Conservation (phyloP, 2,329 filamentous ascomycete species). For the Monilinia fructigena region DNA sequence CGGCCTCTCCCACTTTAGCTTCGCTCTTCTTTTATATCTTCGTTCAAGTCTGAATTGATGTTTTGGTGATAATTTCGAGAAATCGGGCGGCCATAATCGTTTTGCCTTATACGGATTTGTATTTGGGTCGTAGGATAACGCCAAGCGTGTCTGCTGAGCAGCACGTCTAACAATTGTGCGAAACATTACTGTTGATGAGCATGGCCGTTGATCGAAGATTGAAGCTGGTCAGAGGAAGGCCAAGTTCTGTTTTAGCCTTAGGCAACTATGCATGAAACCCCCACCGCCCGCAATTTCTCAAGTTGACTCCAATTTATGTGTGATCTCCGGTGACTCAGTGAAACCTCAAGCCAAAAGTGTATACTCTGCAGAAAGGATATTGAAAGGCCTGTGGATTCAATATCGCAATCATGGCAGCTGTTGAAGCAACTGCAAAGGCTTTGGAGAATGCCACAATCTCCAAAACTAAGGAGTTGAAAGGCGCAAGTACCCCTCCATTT, state of each 20-base stretch:
- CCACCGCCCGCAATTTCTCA: constrained; percentile 22
- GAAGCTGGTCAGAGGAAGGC: background rate
- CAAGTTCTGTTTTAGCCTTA: constrained; percentile 22
- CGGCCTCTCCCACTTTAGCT: constrained; percentile 60
- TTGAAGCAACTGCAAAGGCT: constrained; percentile 44
- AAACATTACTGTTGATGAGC: constrained; percentile 45
- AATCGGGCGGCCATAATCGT: constrained; percentile 77
- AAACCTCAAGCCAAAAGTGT: constrained; percentile 13
- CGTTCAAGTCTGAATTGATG: constrained; percentile 78
- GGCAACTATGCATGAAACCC: constrained; percentile 26
- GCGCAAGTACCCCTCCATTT: constrained; percentile 44
- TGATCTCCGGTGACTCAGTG: constrained; percentile 28
- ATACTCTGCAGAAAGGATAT: constrained; percentile 19
- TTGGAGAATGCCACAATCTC: constrained; percentile 53
- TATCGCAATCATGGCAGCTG: constrained; percentile 46
- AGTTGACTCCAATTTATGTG: constrained; percentile 21
- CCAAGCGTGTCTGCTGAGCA: constrained; percentile 42
- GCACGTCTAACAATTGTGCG: constrained; percentile 48
- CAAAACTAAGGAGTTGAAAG: constrained; percentile 62
- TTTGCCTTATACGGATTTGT: constrained; percentile 63
- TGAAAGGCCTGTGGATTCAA: constrained; percentile 5
- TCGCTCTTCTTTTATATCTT: constrained; percentile 70
- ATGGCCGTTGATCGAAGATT: constrained; percentile 14
- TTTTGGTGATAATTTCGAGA: constrained; percentile 65
- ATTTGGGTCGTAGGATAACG: constrained; percentile 40